Percentiles rank a stretch among this genome's conserved stretches.
These are phyloP conservation scores for Chenopodium album DNA, from an alignment of 148 eudicot species.

Conservation along the genomic window DNA sequence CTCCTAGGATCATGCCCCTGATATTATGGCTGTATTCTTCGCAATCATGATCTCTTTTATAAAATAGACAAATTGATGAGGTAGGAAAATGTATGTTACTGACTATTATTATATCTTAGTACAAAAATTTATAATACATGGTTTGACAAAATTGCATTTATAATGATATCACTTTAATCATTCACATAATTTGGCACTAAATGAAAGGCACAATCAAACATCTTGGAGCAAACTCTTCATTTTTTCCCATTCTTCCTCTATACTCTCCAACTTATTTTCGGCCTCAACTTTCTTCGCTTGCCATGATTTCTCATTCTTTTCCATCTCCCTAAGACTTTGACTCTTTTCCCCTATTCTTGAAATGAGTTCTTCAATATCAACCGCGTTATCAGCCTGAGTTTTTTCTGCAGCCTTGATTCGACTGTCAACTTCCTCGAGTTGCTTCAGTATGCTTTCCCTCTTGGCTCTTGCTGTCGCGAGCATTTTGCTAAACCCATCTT, in stretches of 20 bases:
- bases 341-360: conserved; percentile 32
- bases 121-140: not conserved
- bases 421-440: conserved; percentile 36
- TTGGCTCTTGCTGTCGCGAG: conserved; percentile 26
- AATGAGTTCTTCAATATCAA: conserved; percentile 34
- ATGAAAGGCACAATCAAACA: conserved; percentile 21
- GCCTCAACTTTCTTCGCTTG: conserved; percentile 28
- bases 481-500: conserved; percentile 28
- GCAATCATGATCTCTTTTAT: too few relatives aligned
- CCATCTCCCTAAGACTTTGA: conserved; percentile 37
- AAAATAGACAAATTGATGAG: too few relatives aligned
- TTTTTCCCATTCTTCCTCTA: conserved; percentile 36
- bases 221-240: conserved; percentile 28
- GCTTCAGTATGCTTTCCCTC: conserved; percentile 35
- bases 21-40: too few relatives aligned
- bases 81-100: too few relatives aligned
- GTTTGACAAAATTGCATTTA: not conserved
- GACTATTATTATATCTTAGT: too few relatives aligned
- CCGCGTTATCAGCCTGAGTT: conserved; percentile 25
- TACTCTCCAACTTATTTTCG: conserved; percentile 29
- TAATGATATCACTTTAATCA: not conserved
- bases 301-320: conserved; percentile 27
- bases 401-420: conserved; percentile 29
- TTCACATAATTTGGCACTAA: not conserved
- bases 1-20: too few relatives aligned